A percentile compares a stretch with the other conserved stretches of the same genome.
Evolutionary conservation across 2,329 filamentous ascomycete genomes (phyloP).

Genomic region (Aspergillus aculeatinus): DNA sequence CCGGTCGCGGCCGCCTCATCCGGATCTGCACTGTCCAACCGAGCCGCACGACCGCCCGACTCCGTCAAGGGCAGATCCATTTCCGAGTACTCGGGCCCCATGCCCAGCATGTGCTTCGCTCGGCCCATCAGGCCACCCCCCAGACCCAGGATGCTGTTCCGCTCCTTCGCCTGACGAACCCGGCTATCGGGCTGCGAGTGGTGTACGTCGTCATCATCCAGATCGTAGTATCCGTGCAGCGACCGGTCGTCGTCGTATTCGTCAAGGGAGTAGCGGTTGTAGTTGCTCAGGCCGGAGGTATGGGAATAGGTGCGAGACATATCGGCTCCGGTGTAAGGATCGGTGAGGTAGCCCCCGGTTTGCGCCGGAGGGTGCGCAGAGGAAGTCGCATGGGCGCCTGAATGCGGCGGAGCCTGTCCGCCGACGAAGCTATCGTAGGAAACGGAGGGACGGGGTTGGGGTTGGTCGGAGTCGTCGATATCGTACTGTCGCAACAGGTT

Average conservation of each 20-base stretch:
- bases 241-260: constrained; percentile 78
- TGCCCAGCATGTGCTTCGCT: constrained; percentile 87
- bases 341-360: constrained; percentile 36
- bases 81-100: constrained; percentile 86
- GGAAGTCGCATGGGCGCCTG: constrained; percentile 48
- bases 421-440: constrained; percentile 96
- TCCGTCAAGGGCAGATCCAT: constrained; percentile 97
- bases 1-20: constrained; percentile 45
- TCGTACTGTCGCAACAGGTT: constrained; percentile 74
- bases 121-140: constrained; percentile 84
- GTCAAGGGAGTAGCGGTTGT: constrained; percentile 85
- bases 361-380: constrained; percentile 28
- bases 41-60: constrained; percentile 54
- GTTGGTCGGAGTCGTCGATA: constrained; percentile 63
- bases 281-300: constrained; percentile 80
- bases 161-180: constrained; percentile 63
- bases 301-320: constrained; percentile 62
- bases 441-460: constrained; percentile 73
- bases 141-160: constrained; percentile 84
- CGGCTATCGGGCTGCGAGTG: constrained; percentile 50
- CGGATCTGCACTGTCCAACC: constrained; percentile 46
- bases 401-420: constrained; percentile 53
- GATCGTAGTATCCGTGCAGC: constrained; percentile 69
- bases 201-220: constrained; percentile 57
- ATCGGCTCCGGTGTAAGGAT: constrained; percentile 38